A percentile compares a stretch with the other conserved stretches of the same genome.
phyloP scores from a whole-genome alignment of 345 rosid genomes.

The Arabidopsis arenosa region DNA sequence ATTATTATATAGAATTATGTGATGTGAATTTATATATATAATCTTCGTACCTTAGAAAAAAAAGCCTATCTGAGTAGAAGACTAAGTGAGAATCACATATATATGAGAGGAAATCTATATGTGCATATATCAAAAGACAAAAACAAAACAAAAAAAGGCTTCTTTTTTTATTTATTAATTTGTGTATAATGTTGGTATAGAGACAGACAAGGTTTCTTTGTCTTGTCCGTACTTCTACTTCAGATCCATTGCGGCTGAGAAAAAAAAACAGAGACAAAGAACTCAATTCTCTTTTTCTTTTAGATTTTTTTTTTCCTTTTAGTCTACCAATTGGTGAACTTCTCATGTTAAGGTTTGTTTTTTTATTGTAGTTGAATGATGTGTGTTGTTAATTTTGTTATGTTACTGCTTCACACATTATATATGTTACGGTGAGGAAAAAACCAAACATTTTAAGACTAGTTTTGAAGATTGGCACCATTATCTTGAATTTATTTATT shows the following conservation, averaged over 20 bases:
- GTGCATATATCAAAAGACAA: constrained; percentile 31
- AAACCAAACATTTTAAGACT: background rate
- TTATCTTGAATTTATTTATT: background rate
- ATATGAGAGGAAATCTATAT: constrained; percentile 30
- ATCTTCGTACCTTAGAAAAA: background rate
- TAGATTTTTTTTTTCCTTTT: background rate
- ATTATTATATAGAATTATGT: constrained; percentile 39
- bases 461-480: background rate
- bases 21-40: constrained; percentile 33
- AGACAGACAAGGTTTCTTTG: constrained; percentile 35
- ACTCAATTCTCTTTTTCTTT: constrained; percentile 27
- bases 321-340: constrained; percentile 12
- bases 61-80: constrained; percentile 34
- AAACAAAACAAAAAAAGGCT: constrained; percentile 20
- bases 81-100: constrained; percentile 40
- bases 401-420: constrained; percentile 14
- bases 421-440: background rate
- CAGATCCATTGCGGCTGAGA: constrained; percentile 27
- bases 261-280: constrained; percentile 1
- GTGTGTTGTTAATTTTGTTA: constrained; percentile 29
- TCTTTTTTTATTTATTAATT: background rate
- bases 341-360: constrained; percentile 13
- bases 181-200: constrained; percentile 41
- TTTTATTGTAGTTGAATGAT: constrained; percentile 20
- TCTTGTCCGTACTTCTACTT: constrained; percentile 34